Base-by-base conservation (phyloP, 306 rosid species). In the Lagenaria siceraria region DNA sequence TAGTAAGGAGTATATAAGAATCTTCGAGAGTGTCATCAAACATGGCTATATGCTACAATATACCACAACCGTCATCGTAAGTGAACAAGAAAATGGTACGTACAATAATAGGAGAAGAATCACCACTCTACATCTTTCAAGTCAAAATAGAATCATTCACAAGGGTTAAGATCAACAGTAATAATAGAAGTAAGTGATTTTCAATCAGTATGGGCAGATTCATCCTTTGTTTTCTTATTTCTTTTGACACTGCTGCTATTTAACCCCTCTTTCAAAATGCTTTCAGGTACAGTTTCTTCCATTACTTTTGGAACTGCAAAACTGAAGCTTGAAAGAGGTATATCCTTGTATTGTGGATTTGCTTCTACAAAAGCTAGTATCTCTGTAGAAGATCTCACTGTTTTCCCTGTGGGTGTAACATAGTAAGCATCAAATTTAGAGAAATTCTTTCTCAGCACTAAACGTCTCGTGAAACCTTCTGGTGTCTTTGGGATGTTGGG, bases 401-500 rank as follows among this genome's bases (percentile, higher is more conserved):
- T 88, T 81, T 92, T 96, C 27, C 98, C 98, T 0, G 78, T 65
- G 25, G 97, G 90, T 62, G 98, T 85, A 71, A 84, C 81, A 78
- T 86, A 92, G 79, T 90, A 89, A 22, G 92, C 82, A 72, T 96
- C 99, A 82, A 90, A 53, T 77, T 90, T 96, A 75, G 98, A 89
- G 84, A 88, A 89, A 80, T 96, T 95, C 75, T 49, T 92, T 81
- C 98, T 82, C 2, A 89, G 86, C 22, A 92, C 89, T 87, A 92
- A 78, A 43, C 75, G 85, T 84, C 97, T 89, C 84, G 56, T 88
- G 62, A 96, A 96, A 75, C 93, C 96, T 76, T 75, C 29, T 6
- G 98, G 99, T 54, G 88, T 81, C 85, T 96, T 96, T 46, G 84
- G 91, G 75, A 92, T 80, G 81, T 89, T 85, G 42, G 98, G 98